Evolutionary conservation across 129 eudicot species (phyloP).

Genomic region (Cynara cardunculus): DNA sequence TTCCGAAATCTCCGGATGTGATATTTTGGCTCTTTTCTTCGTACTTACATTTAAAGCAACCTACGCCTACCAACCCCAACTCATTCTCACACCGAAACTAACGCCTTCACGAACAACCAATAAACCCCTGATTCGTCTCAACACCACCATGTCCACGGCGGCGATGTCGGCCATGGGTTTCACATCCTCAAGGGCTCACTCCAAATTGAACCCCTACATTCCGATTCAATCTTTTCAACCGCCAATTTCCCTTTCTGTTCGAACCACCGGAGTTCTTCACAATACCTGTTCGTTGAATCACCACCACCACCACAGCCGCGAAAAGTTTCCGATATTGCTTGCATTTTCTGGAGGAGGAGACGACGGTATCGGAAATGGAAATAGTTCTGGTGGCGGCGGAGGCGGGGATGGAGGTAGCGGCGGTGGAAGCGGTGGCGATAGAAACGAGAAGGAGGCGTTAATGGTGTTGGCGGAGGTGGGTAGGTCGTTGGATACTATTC

Average conservation of each 20-base stretch:
- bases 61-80: neutral
- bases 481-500: slow-evolving; percentile 65
- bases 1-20: slow-evolving; percentile 31
- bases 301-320: neutral
- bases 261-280: neutral
- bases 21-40: slow-evolving; percentile 3
- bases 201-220: slow-evolving; percentile 17
- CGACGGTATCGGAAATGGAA: slow-evolving; percentile 28
- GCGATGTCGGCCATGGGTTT: slow-evolving; percentile 27
- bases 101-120: slow-evolving; percentile 10
- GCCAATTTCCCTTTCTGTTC: slow-evolving; percentile 10
- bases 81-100: slow-evolving; percentile 19
- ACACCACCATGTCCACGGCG: slow-evolving; percentile 26
- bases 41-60: neutral
- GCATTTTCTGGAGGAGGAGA: slow-evolving; percentile 36
- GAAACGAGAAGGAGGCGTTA: slow-evolving; percentile 61
- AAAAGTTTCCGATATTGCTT: slow-evolving; percentile 9
- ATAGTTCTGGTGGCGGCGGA: slow-evolving; percentile 23
- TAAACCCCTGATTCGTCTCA: neutral
- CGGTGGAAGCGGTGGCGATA: slow-evolving; percentile 20
- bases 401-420: slow-evolving; percentile 29
- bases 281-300: neutral
- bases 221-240: slow-evolving; percentile 5
- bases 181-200: slow-evolving; percentile 20
- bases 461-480: slow-evolving; percentile 65